Evolutionary conservation across 768 basidiomycete genomes (phyloP).

Genomic region (Leccinum aurantiacum): DNA sequence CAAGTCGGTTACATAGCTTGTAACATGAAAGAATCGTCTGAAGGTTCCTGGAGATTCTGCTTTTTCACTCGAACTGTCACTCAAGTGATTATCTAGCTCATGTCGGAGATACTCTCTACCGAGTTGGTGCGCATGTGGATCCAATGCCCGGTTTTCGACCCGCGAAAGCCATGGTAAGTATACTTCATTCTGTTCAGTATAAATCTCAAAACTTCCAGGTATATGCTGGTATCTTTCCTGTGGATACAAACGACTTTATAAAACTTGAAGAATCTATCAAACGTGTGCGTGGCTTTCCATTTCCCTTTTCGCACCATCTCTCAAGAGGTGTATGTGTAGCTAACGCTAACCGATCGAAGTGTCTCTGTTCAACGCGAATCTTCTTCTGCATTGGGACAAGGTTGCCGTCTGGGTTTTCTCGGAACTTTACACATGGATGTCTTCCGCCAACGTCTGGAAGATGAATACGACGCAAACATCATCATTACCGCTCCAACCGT

Average conservation of each 20-base stretch:
- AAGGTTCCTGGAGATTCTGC: slow-evolving; percentile 52
- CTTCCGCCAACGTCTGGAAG: slow-evolving; percentile 92
- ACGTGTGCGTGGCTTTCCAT: slow-evolving; percentile 49
- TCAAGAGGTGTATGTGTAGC: slow-evolving; percentile 40
- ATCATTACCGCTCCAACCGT: slow-evolving; percentile 97
- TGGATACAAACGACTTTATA: slow-evolving; percentile 86
- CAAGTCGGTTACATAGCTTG: slow-evolving; percentile 91
- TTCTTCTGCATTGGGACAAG: slow-evolving; percentile 92
- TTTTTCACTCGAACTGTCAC: background rate
- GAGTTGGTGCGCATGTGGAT: slow-evolving; percentile 67
- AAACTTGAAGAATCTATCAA: slow-evolving; percentile 97
- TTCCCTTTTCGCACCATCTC: slow-evolving; percentile 3
- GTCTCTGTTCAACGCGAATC: slow-evolving; percentile 91
- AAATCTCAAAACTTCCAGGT: slow-evolving; percentile 51
- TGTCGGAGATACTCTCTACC: slow-evolving; percentile 91
- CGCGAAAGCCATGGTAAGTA: slow-evolving; percentile 85
- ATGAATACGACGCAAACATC: slow-evolving; percentile 93
- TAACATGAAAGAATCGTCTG: slow-evolving; percentile 96
- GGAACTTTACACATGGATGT: slow-evolving; percentile 97
- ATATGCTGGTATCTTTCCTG: slow-evolving; percentile 91
- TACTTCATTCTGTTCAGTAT: background rate
- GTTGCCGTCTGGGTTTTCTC: slow-evolving; percentile 91
- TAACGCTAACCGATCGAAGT: slow-evolving; percentile 83
- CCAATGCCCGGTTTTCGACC: slow-evolving; percentile 91
- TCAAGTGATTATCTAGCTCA: slow-evolving; percentile 54